These are phyloP conservation scores for Pichia sorboxylosa DNA, from an alignment of 1,139 yeast species.

Conservation along the genomic window DNA sequence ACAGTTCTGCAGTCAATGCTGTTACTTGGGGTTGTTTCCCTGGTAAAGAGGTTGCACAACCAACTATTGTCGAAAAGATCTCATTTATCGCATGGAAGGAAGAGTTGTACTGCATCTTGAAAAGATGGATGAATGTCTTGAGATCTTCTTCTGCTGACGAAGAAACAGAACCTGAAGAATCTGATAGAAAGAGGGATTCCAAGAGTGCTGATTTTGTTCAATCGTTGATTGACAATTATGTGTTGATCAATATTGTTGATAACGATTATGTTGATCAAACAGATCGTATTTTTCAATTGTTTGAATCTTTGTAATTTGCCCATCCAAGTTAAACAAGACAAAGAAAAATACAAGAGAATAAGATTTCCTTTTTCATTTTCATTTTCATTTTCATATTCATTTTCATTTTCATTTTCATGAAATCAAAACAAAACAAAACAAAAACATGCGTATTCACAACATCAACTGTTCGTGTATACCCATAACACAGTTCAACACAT, in stretches of 20 bases:
- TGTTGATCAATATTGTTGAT: slow-evolving; percentile 80
- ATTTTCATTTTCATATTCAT: background rate
- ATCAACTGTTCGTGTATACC: too few species aligned
- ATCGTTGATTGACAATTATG: slow-evolving; percentile 45
- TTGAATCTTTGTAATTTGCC: slow-evolving; percentile 13
- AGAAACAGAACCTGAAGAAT: slow-evolving; percentile 11
- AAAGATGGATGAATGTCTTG: slow-evolving; percentile 66
- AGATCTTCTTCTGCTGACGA: slow-evolving; percentile 9
- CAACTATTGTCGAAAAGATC: slow-evolving; percentile 78
- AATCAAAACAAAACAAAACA: too few species aligned
- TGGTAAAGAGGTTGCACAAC: slow-evolving; percentile 71
- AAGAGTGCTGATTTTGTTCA: slow-evolving; percentile 30
- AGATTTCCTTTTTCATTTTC: background rate
- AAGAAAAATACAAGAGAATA: background rate
- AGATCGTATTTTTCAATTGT: slow-evolving; percentile 36
- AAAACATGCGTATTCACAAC: too few species aligned
- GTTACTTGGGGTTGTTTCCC: slow-evolving; percentile 98
- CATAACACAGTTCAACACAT: too few species aligned
- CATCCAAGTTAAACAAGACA: background rate
- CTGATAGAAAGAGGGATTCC: slow-evolving; percentile 6
- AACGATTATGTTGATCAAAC: slow-evolving; percentile 57
- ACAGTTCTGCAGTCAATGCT: slow-evolving; percentile 68
- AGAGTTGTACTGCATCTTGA: slow-evolving; percentile 74
- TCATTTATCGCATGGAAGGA: slow-evolving; percentile 95
- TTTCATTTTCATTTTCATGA: background rate